Base-by-base conservation (phyloP, 1,284 basidiomycete species). In the Irpex sp. region DNA sequence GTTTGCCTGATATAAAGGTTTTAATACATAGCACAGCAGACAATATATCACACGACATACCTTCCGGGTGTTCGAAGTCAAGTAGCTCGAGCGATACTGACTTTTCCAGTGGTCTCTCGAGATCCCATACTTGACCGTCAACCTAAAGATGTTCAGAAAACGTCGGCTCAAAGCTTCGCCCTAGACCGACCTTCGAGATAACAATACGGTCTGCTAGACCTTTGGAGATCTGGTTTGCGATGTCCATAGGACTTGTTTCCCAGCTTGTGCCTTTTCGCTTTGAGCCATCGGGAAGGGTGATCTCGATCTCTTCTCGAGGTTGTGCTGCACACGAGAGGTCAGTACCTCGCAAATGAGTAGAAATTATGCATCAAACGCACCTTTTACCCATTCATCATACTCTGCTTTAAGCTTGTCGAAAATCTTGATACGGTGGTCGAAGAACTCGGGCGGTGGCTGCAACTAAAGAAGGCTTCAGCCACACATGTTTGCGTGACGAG, bases 11-110 rank as follows among this genome's bases (percentile, higher is more conserved):
- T 48, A n/a, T 26, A 40, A n/a, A 58, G 36, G 58, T 15, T 66
- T 15, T 69, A 36, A n/a, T 15, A 8, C 9, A 9, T 47, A 47
- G 4, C 40, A 36, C 11, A 7, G n/a, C 19, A 38, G 19, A 38
- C 8, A 15, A n/a, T 5, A 8, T 15, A 26, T n/a, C 55, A 49
- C 55, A 13, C 60, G 8, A 51, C 68, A 68, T 71, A 86, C 96
- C 97, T 83, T 98, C 96, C 7, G 93, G 91, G 67, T 96, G 88
- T 60, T 98, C 95, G 73, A 99, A 99, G 78, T 98, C 94, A 61
- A 99, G 84, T 21, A 99, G 75, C 69, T 96, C 89, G 54, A 99
- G 84, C 68, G 86, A 88, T 72, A 88, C 90, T 1, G 91, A 89
- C 38, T 79, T 81, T 78, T 98, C 97, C 21, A 99, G 82, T 0